Conservation (phyloP, 2,329 filamentous ascomycete species). For the Diaporthe humulicola region DNA sequence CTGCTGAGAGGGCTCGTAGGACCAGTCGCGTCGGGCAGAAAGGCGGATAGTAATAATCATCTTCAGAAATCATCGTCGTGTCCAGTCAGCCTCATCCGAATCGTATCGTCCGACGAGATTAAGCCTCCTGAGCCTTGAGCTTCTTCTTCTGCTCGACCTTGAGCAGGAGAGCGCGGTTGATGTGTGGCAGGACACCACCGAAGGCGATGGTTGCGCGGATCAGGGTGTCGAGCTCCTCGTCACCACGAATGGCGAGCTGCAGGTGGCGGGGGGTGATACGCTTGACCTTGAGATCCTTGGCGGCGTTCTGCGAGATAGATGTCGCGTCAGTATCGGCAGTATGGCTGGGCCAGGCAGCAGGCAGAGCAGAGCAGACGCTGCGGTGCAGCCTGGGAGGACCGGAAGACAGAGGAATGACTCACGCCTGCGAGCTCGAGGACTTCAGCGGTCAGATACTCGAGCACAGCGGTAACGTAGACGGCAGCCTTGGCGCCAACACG, state of each 20-base stretch:
- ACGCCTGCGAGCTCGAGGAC: constrained; percentile 96
- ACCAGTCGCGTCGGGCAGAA: constrained; percentile 5
- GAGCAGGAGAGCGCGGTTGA: constrained; percentile 91
- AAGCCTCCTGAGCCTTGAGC: constrained; percentile 52
- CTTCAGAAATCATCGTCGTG: constrained; percentile 6
- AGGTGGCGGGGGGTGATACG: constrained; percentile 98
- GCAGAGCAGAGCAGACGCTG: constrained; percentile 8
- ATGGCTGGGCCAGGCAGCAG: not conserved
- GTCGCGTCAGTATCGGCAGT: not conserved
- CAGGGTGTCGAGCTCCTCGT: constrained; percentile 97
- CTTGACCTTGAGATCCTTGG: constrained; percentile 99
- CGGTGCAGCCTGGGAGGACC: constrained; percentile 4
- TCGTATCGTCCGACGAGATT: constrained; percentile 16
- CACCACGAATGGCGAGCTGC: constrained; percentile 97
- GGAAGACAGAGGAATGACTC: constrained; percentile 54
- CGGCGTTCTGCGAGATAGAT: constrained; percentile 77
- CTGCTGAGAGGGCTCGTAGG: not conserved
- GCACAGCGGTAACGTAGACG: constrained; percentile 97
- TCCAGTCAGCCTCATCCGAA: not conserved
- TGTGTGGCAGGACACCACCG: constrained; percentile 97
- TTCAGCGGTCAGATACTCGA: constrained; percentile 98
- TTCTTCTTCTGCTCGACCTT: constrained; percentile 59
- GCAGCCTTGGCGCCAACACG: constrained; percentile 98
- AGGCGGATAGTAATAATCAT: constrained; percentile 16
- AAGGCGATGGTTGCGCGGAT: constrained; percentile 98